Base-by-base conservation (phyloP, 140 eudicot genomes). In the Stevia rebaudiana region DNA sequence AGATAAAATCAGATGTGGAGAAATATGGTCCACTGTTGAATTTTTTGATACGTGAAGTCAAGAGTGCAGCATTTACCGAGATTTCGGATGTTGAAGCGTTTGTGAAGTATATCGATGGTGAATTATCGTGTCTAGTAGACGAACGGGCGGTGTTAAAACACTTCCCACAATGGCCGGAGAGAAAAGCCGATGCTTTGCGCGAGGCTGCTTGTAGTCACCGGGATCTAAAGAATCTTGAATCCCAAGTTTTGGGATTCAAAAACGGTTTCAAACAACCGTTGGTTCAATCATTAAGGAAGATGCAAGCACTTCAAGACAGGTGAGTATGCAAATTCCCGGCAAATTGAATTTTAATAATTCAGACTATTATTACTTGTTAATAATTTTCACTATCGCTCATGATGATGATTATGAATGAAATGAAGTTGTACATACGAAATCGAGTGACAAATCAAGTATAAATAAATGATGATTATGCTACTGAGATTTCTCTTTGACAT, bases 1-100 rank as follows among this genome's bases (percentile, higher is more conserved):
- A 89, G 97, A 85, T 90, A 63, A 90, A 90, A 78, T 84, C 94
- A 1, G 95, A 90, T 41, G 97, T 90, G 28, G 95, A 90, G 71
- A 87, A 79, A 39, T 84, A 84, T 19, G 90, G 90, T 8, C 88
- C 78, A 10, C 72, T 79, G 11, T 63, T 90, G 21, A 76, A 86
- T 9, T 76, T 28, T 50, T 64, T 90, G 63, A 65, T 73, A 46
- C 61, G 78, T 54, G 86, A 84, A 49, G 80, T 90, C 11, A 78
- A 87, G 74, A 73, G 69, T 11, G 97, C 94, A 31, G 78, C 86
- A 44, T 90, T 84, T 53, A 62, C 73, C 19, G 86, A 90, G 46
- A 87, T 90, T 47, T 78, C 85, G 3, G 94, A 84, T 42, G 97
- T 84, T 5, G 90, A 87, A 44, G 68, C 82, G 12, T 90, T 90